Evolutionary conservation across 768 basidiomycete genomes (phyloP), one percentile per base, ranked within the genome.

Genomic region (Daedalea quercina): DNA sequence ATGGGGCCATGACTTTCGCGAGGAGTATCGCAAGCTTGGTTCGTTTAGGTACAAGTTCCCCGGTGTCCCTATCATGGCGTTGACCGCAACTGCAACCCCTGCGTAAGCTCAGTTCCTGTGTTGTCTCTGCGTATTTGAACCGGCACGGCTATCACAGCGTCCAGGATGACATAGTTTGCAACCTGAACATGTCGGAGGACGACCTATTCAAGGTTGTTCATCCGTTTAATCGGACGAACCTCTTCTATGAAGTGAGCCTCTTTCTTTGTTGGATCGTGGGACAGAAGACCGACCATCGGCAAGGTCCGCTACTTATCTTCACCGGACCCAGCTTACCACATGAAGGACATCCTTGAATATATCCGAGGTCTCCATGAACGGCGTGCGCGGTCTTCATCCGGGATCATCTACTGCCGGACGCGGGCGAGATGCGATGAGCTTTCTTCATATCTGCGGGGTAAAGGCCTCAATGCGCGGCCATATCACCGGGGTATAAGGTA

Each of bases 1-100:
- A 73, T 91, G 88, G 90, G 88, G 87, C 0, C 87, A 90, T 45
- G 82, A 89, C 59, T 90, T 90, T 63, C 80, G 90, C 23, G 73
- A 66, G 28, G 84, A 89, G 41, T 93, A 91, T 61, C 72, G 89
- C 42, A 76, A 72, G 23, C 73, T 94, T 22, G 90, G 90, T 3
- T 64, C 70, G 35, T 87, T 94, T 64, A 79, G 90, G 1, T 72
- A 78, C 34, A 74, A 72, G 25, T 91, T 84, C 61, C 76, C 77
- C 1, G 71, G 76, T 52, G 78, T 92, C 3, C 90, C 91, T 0
- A 84, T 94, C 58, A 93, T 91, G 87, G 90, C 90, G 3, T 67
- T 93, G 35, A 93, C 90, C 1, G 90, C 90, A 1, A 90, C 87
- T 13, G 90, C 90, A 2, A 93, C 90, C 6, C 67, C 80, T 41